Percentiles rank a stretch among this genome's conserved stretches.
phyloP scores from a whole-genome alignment of 73 alveolate species.

The Urostyla sp. region DNA sequence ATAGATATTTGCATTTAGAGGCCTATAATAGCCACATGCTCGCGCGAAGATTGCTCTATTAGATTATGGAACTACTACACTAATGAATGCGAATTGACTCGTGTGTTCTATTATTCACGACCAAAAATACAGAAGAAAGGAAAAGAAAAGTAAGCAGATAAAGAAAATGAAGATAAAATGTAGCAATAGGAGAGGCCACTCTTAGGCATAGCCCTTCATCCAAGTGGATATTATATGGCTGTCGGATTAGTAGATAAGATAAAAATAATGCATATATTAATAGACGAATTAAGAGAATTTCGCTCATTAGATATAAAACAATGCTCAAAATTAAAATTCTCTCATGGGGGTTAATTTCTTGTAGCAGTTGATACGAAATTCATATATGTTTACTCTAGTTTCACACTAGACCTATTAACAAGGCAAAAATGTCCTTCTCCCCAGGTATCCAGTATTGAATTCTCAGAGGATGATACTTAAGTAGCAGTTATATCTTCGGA shows the following conservation, averaged over 20 bases:
- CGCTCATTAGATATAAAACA: slow-evolving; percentile 81
- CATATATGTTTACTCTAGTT: slow-evolving; percentile 85
- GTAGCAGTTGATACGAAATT: slow-evolving; percentile 88
- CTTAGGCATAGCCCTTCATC: slow-evolving; percentile 94
- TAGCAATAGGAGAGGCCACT: slow-evolving; percentile 52
- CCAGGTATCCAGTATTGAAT: slow-evolving; percentile 8
- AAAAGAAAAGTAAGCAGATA: slow-evolving; percentile 52
- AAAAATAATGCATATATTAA: slow-evolving; percentile 90
- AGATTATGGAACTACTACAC: slow-evolving; percentile 96
- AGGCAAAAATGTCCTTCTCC: slow-evolving; percentile 53
- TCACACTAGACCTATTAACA: slow-evolving; percentile 79
- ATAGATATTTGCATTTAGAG: slow-evolving; percentile 96
- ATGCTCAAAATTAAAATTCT: slow-evolving; percentile 85
- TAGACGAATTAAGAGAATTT: slow-evolving; percentile 88
- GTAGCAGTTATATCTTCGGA: slow-evolving; percentile 39
- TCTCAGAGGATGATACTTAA: slow-evolving; percentile 38
- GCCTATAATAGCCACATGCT: slow-evolving; percentile 93
- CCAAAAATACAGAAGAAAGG: slow-evolving; percentile 43
- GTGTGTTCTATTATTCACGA: slow-evolving; percentile 20
- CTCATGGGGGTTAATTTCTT: slow-evolving; percentile 92
- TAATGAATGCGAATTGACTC: slow-evolving; percentile 78
- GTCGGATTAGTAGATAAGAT: slow-evolving; percentile 97
- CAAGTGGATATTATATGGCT: slow-evolving; percentile 96
- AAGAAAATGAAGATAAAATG: slow-evolving; percentile 14
- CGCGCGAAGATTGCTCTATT: slow-evolving; percentile 86